phyloP scores from a whole-genome alignment of 345 rosid species.

The Salix arbutifolia region DNA sequence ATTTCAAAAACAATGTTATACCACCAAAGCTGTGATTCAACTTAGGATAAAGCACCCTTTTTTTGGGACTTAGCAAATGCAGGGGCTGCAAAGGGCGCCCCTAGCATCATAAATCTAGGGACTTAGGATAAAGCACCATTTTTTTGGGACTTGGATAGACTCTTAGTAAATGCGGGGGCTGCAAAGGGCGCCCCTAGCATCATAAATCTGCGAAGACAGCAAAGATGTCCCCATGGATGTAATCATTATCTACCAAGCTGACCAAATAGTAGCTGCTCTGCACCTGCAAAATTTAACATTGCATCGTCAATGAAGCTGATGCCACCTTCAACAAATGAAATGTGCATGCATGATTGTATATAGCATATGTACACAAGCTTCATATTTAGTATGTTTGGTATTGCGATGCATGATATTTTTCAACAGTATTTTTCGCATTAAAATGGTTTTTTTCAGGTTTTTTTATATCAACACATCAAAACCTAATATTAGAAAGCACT shows the following conservation, averaged over 20 bases:
- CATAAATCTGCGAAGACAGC: conserved; percentile 55
- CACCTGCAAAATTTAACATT: conserved; percentile 48
- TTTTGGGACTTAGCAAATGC: background rate
- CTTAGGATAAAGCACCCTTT: background rate
- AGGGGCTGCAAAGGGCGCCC: conserved; percentile 2
- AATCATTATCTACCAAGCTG: conserved; percentile 88
- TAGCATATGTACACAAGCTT: background rate
- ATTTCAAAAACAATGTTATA: background rate
- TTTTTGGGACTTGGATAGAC: background rate
- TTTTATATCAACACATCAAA: no score
- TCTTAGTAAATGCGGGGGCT: background rate
- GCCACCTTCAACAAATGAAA: background rate
- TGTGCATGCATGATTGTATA: background rate
- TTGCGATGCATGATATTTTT: no score
- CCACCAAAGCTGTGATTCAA: background rate
- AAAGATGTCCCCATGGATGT: conserved; percentile 60
- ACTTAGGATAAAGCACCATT: background rate
- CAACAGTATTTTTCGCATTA: no score
- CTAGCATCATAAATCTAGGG: conserved; percentile 5
- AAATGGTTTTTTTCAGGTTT: no score
- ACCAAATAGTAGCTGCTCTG: conserved; percentile 73
- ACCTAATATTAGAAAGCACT: no score
- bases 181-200: conserved; percentile 7
- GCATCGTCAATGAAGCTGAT: background rate
- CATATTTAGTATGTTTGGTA: background rate